Percentiles rank a stretch among this genome's conserved stretches.
phyloP scores from a whole-genome alignment of 495 filamentous ascomycete species.

The Lasiosphaeria ovina region DNA sequence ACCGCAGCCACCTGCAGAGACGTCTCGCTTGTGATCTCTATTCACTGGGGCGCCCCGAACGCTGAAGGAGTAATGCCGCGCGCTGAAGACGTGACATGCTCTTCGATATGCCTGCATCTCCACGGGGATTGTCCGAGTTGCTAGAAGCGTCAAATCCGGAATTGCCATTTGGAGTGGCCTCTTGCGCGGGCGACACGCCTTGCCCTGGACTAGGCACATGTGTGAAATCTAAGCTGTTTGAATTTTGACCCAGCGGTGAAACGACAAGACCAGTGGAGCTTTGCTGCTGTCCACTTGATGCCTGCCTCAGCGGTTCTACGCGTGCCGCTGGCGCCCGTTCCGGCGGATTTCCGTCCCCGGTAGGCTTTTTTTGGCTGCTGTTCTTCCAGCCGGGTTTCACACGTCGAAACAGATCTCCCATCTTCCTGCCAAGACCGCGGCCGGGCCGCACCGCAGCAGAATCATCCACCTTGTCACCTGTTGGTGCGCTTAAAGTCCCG shows the following conservation, averaged over 20 bases:
- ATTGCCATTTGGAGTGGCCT: background rate
- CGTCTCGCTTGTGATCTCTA: conserved; percentile 11
- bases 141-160: conserved; percentile 3
- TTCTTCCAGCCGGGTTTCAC: conserved; percentile 17
- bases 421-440: conserved; percentile 11
- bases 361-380: conserved; percentile 1
- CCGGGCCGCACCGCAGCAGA: background rate
- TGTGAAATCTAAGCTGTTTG: background rate
- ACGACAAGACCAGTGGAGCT: background rate
- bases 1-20: background rate
- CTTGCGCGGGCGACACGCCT: background rate
- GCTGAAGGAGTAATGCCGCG: conserved; percentile 24
- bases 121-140: conserved; percentile 17
- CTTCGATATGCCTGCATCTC: conserved; percentile 8
- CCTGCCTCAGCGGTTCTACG: background rate
- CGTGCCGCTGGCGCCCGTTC: no score
- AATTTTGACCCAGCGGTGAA: background rate
- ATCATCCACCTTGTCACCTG: conserved; percentile 5
- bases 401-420: conserved; percentile 21
- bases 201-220: background rate
- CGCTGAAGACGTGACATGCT: conserved; percentile 23
- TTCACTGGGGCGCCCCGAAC: conserved; percentile 16
- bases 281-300: background rate
- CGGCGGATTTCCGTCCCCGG: no score
- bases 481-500: background rate